Evolutionary conservation across 345 rosid genomes (phyloP).

Genomic region (Garcia nutans): DNA sequence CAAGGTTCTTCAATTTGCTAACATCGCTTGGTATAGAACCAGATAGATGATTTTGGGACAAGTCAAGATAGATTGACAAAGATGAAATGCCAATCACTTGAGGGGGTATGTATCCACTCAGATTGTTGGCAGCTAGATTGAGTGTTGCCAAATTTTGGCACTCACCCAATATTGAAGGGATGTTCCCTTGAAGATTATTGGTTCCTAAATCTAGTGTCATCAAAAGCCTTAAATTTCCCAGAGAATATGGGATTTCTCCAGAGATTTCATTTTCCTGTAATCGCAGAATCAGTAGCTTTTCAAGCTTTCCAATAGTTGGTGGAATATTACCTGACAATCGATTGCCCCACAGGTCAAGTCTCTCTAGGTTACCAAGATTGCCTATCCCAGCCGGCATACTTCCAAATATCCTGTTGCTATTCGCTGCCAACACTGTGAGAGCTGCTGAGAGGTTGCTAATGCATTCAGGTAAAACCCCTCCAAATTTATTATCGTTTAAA

Average conservation of each 20-base stretch:
- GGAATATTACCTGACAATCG: neutral
- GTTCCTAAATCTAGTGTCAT: neutral
- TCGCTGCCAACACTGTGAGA: neutral
- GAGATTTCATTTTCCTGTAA: neutral
- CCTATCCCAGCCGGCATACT: neutral
- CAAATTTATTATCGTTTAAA: neutral
- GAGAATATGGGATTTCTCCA: neutral
- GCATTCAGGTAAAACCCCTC: neutral
- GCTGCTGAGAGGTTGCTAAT: neutral
- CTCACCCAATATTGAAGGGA: neutral
- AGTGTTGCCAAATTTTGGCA: neutral
- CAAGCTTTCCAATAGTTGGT: neutral
- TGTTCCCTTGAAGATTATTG: neutral
- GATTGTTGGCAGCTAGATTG: neutral
- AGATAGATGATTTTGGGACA: neutral
- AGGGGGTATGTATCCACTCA: neutral
- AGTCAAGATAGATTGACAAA: neutral
- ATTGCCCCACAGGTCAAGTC: neutral
- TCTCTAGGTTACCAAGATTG: neutral
- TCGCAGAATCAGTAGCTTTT: neutral
- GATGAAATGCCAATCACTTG: neutral
- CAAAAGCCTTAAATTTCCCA: neutral
- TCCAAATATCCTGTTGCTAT: neutral
- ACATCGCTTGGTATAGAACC: neutral
- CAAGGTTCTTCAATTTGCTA: neutral